Evolutionary conservation across 106 monocot species (phyloP), one percentile per base, ranked within the genome.

Genomic region (Vanilla planifolia): DNA sequence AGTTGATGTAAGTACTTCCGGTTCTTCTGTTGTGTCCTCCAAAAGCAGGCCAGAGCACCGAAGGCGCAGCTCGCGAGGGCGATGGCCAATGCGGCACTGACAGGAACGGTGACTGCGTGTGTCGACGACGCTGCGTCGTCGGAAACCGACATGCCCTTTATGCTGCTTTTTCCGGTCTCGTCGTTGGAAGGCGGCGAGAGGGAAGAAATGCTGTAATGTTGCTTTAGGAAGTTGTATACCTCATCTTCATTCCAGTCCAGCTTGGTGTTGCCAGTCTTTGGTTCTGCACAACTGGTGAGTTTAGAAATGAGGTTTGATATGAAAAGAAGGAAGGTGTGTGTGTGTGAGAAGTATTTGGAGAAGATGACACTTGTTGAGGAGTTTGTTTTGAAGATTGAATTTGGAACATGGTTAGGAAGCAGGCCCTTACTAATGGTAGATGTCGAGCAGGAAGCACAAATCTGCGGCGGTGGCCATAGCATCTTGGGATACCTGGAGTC

Each of bases 1-100:
- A 79, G 80, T 75, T 89, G 89, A 84, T 82, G 76, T 77, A 75
- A 82, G 71, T 99, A 99, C 92, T 99, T 99, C 82, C 98, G 81
- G 29, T 88, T 99, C 92, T 99, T 99, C 63, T 99, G 98, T 23
- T 83, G 92, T 1, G 79, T 71, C 62, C 98, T 77, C 98, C 98
- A 99, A 42, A 88, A 99, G 64, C 82, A 99, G 8, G 98, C 98
- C 16, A 99, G 52, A 11, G 80, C 92, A 10, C 98, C 98, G 69
- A 99, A 99, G 9, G 88, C 70, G 27, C 91, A 85, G 73, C 98
- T 99, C 11, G 92, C 98, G 48, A 99, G 47, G 2, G 92, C 88
- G 36, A 99, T 82, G 32, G 76, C 92, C 21, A 99, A 50, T 10
- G 98, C 98, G 61, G 98, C 98, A 66, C 92, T 88, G 11, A 88